These are phyloP conservation scores for Exserohilum rostratum DNA, from an alignment of 2,329 filamentous ascomycete species.

Conservation along the genomic window DNA sequence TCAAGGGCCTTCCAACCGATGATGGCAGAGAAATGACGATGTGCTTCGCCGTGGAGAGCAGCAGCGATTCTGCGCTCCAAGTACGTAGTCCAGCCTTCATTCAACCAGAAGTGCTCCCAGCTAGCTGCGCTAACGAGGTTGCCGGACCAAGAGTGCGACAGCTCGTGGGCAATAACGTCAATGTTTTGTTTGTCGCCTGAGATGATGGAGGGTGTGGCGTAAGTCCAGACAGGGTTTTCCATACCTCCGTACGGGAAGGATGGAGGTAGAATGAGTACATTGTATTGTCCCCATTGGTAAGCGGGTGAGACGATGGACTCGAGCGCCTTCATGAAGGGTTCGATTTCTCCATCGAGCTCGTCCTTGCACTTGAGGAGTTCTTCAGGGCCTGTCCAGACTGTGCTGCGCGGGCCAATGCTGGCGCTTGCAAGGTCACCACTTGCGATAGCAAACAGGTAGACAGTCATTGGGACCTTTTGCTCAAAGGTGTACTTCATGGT, in stretches of 20 bases:
- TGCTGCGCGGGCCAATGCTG: conserved; percentile 82
- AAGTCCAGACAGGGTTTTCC: conserved; percentile 95
- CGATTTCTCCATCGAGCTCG: conserved; percentile 90
- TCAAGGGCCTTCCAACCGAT: conserved; percentile 92
- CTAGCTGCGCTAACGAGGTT: conserved; percentile 80
- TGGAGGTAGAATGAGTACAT: conserved; percentile 86
- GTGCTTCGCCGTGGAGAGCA: conserved; percentile 77
- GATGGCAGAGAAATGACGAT: conserved; percentile 93
- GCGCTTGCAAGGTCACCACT: conserved; percentile 82
- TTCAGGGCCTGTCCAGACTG: conserved; percentile 86
- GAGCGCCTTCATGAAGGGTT: conserved; percentile 86
- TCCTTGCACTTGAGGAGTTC: conserved; percentile 83
- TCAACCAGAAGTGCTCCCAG: conserved; percentile 79
- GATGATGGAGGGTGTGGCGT: conserved; percentile 92
- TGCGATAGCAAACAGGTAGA: conserved; percentile 93
- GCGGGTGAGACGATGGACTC: conserved; percentile 77
- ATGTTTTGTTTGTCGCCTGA: conserved; percentile 84
- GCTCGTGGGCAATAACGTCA: conserved; percentile 92
- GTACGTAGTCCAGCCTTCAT: conserved; percentile 92
- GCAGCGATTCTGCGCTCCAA: conserved; percentile 84
- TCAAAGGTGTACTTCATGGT: conserved; percentile 79
- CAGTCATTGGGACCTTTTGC: conserved; percentile 90
- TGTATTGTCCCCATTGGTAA: conserved; percentile 95
- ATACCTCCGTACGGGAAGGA: conserved; percentile 69
- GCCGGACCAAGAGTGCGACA: conserved; percentile 81